Evolutionary conservation across 257 asterid species (phyloP), one percentile per base, ranked within the genome.

Genomic region (Prunella vulgaris): DNA sequence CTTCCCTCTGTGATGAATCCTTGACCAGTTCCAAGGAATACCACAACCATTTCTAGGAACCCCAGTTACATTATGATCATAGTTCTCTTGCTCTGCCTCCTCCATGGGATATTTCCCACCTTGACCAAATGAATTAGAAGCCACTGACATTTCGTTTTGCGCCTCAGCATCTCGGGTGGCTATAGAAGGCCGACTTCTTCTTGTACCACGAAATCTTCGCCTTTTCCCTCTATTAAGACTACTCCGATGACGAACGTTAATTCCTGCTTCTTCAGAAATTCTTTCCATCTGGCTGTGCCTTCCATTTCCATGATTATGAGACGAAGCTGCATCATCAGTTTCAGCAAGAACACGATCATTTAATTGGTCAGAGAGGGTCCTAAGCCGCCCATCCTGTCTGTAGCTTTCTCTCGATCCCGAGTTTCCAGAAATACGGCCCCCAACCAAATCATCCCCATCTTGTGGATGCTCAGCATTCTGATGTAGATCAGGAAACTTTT

Each of bases 11-110:
- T 87, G 70, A 66, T 94, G 99, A 77, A 94, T 91, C 68, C 89
- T 85, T 3, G 97, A 89, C 97, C 99, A 94, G 69, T 91, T 91
- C 89, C 87, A 94, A 40, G 97, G 97, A 77, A 91, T 86, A 13
- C 99, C 97, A 64, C 99, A 94, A 5, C 95, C 97, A 69, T 91
- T 87, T 69, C 80, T 77, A 2, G 87, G 92, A 74, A 67, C 86
- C 73, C 83, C 80, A 1, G 63, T 74, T 14, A 79, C 74, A 72
- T 78, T 78, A 69, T 74, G 86, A 66, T 81, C 78, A 13, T 56
- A 80, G 61, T 80, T 73, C 64, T 79, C 87, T 52, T 73, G 83
- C n/a, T 62, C 69, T 49, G 73, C 85, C 74, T 86, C 88, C 35
- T 73, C 81, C 35, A 59, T 59, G 15, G 59, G 79, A 83, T 74